A percentile compares a stretch with the other conserved stretches of the same genome.
Evolutionary conservation across 1,139 yeast species (phyloP).

Genomic region (Debaryomycetaceae sp.): DNA sequence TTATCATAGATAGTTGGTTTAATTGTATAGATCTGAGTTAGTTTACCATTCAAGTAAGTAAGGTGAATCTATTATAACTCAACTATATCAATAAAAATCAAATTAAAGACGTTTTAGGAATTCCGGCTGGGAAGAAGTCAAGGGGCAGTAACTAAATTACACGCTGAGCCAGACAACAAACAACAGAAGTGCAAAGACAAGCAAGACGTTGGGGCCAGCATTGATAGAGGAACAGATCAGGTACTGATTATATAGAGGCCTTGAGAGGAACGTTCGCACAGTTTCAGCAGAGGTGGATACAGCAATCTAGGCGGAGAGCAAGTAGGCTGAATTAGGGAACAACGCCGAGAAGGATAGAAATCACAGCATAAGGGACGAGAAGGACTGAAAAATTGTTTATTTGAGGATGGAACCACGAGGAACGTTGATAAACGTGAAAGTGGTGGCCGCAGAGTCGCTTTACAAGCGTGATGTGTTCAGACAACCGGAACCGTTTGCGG

Average conservation of each 20-base stretch:
- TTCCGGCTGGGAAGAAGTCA: neutral
- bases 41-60: neutral
- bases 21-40: neutral
- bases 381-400: neutral
- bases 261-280: too few species aligned
- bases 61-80: neutral
- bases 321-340: too few species aligned
- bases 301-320: too few species aligned
- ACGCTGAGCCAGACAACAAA: neutral
- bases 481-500: constrained; percentile 97
- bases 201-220: neutral
- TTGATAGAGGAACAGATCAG: neutral
- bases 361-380: neutral
- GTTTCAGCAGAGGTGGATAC: too few species aligned
- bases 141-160: neutral
- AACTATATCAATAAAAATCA: neutral
- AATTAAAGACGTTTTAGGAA: neutral
- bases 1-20: neutral
- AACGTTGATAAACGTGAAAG: constrained; percentile 59
- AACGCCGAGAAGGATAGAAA: too few species aligned
- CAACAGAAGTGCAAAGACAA: neutral
- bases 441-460: constrained; percentile 94
- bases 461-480: constrained; percentile 94
- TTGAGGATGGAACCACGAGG: constrained; percentile 15
- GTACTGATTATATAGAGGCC: too few species aligned